These are phyloP conservation scores for Monosporascus sp. DNA, from an alignment of 2,329 filamentous ascomycete genomes.

Conservation along the genomic window DNA sequence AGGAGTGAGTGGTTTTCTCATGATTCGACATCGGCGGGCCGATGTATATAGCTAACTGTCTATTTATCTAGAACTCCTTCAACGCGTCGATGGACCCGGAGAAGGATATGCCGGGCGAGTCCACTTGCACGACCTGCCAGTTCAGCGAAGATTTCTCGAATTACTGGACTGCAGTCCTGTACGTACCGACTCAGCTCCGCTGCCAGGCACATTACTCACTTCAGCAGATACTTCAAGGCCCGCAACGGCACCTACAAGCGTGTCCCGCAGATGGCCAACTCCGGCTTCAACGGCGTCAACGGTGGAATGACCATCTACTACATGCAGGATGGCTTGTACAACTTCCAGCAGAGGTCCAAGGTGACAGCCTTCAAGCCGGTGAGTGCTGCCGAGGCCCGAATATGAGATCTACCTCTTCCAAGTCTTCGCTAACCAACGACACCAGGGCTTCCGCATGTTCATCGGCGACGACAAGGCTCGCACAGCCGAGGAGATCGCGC, in stretches of 20 bases:
- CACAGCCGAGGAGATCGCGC: slow-evolving; percentile 23
- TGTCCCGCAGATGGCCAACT: slow-evolving; percentile 21
- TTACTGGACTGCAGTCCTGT: slow-evolving; percentile 23
- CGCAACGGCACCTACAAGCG: slow-evolving; percentile 25
- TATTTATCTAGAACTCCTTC: slow-evolving; percentile 15
- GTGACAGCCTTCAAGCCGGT: slow-evolving; percentile 38
- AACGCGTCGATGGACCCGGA: slow-evolving; percentile 23
- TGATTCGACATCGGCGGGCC: background rate
- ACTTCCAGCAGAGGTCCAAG: slow-evolving; percentile 18
- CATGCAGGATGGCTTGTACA: slow-evolving; percentile 16
- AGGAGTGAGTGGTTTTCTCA: slow-evolving; percentile 4
- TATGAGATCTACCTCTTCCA: background rate
- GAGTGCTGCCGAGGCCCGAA: background rate
- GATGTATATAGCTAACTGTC: background rate
- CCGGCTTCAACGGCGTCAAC: slow-evolving; percentile 17
- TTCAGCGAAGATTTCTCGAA: slow-evolving; percentile 25
- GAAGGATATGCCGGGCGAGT: slow-evolving; percentile 16
- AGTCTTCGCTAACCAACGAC: slow-evolving; percentile 8
- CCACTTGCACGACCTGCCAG: slow-evolving; percentile 23
- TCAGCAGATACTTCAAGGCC: slow-evolving; percentile 12
- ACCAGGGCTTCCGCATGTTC: slow-evolving; percentile 41
- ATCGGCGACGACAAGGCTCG: slow-evolving; percentile 33
- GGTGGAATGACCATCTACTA: slow-evolving; percentile 28
- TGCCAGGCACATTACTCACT: background rate
- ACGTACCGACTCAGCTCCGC: background rate